Percentiles rank a stretch among this genome's conserved stretches.
Evolutionary conservation across 768 basidiomycete genomes (phyloP).

Genomic region (Auriscalpium vulgare): DNA sequence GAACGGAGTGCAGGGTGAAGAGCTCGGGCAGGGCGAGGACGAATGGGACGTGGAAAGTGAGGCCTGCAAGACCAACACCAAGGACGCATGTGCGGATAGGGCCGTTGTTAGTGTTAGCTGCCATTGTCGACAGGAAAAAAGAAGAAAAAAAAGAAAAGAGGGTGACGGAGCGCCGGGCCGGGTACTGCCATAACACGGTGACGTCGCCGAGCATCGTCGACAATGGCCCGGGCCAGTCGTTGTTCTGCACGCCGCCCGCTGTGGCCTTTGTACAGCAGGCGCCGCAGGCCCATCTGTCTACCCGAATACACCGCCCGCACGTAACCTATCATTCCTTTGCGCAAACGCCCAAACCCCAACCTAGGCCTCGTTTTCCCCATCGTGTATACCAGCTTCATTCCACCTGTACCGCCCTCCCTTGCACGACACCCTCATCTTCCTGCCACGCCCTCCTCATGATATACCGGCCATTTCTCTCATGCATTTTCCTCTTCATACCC

Average conservation of each 20-base stretch:
- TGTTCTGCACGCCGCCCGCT: too few species aligned
- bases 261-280: too few species aligned
- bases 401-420: not conserved
- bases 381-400: too few species aligned
- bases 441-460: not conserved
- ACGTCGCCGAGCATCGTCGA: not conserved
- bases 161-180: not conserved
- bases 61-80: constrained; percentile 63
- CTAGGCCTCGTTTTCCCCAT: too few species aligned
- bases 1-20: constrained; percentile 66
- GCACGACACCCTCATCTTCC: not conserved
- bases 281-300: too few species aligned
- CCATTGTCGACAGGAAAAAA: not conserved
- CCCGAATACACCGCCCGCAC: too few species aligned
- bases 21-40: constrained; percentile 61
- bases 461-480: too few species aligned
- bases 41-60: constrained; percentile 79
- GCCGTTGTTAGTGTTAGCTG: constrained; percentile 6
- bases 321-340: too few species aligned
- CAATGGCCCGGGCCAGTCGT: not conserved
- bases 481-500: constrained; percentile 14
- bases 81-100: constrained; percentile 67
- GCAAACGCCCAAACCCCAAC: too few species aligned
- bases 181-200: not conserved
- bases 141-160: not conserved